phyloP scores from a whole-genome alignment of 768 basidiomycete genomes.

The Lyophyllum decastes region DNA sequence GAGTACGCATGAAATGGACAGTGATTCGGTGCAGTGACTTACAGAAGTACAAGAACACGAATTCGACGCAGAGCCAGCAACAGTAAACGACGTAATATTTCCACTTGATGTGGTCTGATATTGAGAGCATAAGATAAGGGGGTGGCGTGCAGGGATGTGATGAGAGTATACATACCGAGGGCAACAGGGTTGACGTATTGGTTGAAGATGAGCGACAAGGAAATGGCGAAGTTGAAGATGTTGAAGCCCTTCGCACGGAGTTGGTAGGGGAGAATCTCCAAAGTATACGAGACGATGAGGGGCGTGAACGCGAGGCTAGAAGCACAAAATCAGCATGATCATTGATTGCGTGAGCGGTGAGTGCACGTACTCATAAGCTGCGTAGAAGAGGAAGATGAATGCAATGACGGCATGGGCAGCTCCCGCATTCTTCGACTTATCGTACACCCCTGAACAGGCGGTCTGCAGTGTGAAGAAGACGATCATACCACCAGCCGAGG shows the following conservation, averaged over 20 bases:
- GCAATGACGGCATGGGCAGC: slow-evolving; percentile 77
- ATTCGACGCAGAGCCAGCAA: slow-evolving; percentile 68
- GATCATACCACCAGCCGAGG: slow-evolving; percentile 58
- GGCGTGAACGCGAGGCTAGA: slow-evolving; percentile 77
- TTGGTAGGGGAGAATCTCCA: slow-evolving; percentile 84
- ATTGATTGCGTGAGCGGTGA: not conserved
- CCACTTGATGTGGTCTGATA: slow-evolving; percentile 54
- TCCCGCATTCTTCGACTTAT: slow-evolving; percentile 34
- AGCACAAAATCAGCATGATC: slow-evolving; percentile 3
- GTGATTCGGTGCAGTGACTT: slow-evolving; percentile 11
- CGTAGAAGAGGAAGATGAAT: slow-evolving; percentile 84
- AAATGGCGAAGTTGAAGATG: slow-evolving; percentile 78
- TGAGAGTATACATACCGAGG: slow-evolving; percentile 33
- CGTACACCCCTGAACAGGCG: slow-evolving; percentile 60
- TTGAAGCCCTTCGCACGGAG: slow-evolving; percentile 88
- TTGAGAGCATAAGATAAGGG: slow-evolving; percentile 1
- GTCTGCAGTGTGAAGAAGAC: slow-evolving; percentile 72
- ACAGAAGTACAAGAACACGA: slow-evolving; percentile 65
- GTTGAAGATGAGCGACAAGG: slow-evolving; percentile 83
- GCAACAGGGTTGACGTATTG: slow-evolving; percentile 88
- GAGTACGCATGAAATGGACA: not conserved
- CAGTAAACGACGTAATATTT: slow-evolving; percentile 82
- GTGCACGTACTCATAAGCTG: slow-evolving; percentile 66
- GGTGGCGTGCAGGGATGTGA: not conserved
- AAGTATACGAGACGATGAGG: slow-evolving; percentile 82